These are phyloP conservation scores for Atalantia buxifolia DNA, from an alignment of 345 rosid species.

Conservation along the genomic window DNA sequence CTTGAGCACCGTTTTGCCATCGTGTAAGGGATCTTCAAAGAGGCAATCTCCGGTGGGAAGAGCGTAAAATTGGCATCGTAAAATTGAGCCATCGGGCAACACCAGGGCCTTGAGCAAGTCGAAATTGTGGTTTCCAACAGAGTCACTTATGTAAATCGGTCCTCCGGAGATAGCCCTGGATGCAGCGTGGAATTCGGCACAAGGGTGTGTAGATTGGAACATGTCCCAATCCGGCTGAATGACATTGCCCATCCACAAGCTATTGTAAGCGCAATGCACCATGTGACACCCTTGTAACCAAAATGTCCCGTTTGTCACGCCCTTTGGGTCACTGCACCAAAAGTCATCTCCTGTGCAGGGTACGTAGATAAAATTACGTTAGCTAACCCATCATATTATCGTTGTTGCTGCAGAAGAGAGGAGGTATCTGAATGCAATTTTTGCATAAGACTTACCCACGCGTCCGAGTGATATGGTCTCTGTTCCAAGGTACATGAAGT, in stretches of 20 bases:
- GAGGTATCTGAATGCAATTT: background rate
- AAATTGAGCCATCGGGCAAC: slow-evolving; percentile 50
- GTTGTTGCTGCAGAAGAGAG: background rate
- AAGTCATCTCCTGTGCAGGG: slow-evolving; percentile 50
- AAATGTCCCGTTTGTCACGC: slow-evolving; percentile 55
- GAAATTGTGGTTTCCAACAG: slow-evolving; percentile 48
- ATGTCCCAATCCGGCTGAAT: slow-evolving; percentile 74
- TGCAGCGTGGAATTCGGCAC: slow-evolving; percentile 62
- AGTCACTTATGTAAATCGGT: slow-evolving; percentile 51
- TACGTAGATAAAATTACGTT: no score
- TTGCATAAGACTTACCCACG: slow-evolving; percentile 34
- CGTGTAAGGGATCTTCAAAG: slow-evolving; percentile 52
- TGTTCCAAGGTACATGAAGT: slow-evolving; percentile 63
- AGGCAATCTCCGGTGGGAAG: slow-evolving; percentile 56
- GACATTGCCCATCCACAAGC: slow-evolving; percentile 67
- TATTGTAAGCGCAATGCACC: slow-evolving; percentile 69
- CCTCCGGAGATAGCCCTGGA: slow-evolving; percentile 63
- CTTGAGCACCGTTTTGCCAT: slow-evolving; percentile 64
- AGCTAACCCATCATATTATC: background rate
- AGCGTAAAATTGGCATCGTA: slow-evolving; percentile 50
- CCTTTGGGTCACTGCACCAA: slow-evolving; percentile 60
- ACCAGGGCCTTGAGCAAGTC: slow-evolving; percentile 41
- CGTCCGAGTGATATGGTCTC: slow-evolving; percentile 58
- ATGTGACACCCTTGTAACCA: slow-evolving; percentile 71
- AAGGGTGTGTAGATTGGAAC: slow-evolving; percentile 67